Percentiles rank a stretch among this genome's conserved stretches.
Conservation (phyloP, 2,329 filamentous ascomycete genomes). For the Huntiella bhutanensis region DNA sequence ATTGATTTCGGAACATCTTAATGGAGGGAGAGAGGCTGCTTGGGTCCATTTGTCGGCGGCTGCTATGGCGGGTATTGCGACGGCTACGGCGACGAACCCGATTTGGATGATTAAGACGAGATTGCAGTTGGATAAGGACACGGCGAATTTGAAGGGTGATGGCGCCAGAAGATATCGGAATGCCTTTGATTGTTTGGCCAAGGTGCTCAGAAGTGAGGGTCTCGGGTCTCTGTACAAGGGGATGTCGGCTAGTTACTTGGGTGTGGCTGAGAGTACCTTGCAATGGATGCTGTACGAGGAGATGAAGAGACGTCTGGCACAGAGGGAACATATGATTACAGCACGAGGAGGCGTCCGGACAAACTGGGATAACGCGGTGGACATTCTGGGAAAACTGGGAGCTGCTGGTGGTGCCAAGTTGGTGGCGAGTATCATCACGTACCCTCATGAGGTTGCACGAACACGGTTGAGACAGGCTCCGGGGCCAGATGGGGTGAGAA, state of each 20-base stretch:
- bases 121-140: constrained; percentile 76
- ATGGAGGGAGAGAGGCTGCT: constrained; percentile 47
- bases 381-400: constrained; percentile 60
- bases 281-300: constrained; percentile 94
- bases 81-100: constrained; percentile 80
- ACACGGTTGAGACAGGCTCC: constrained; percentile 75
- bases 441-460: constrained; percentile 80
- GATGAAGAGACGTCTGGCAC: constrained; percentile 57
- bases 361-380: constrained; percentile 54
- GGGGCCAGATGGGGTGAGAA: constrained; percentile 44
- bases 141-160: constrained; percentile 38
- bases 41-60: constrained; percentile 66
- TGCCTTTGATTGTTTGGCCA: constrained; percentile 68
- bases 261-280: constrained; percentile 73
- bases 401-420: constrained; percentile 75
- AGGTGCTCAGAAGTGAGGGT: constrained; percentile 67
- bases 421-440: constrained; percentile 65
- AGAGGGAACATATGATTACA: constrained; percentile 39
- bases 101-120: constrained; percentile 95
- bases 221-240: constrained; percentile 71
- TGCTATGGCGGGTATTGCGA: constrained; percentile 61
- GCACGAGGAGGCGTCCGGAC: constrained; percentile 43
- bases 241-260: constrained; percentile 77
- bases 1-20: constrained; percentile 56
- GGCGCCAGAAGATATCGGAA: constrained; percentile 59